A percentile compares a stretch with the other conserved stretches of the same genome.
These are phyloP conservation scores for Candida gorgasii DNA, from an alignment of 805 yeast genomes.

Conservation along the genomic window DNA sequence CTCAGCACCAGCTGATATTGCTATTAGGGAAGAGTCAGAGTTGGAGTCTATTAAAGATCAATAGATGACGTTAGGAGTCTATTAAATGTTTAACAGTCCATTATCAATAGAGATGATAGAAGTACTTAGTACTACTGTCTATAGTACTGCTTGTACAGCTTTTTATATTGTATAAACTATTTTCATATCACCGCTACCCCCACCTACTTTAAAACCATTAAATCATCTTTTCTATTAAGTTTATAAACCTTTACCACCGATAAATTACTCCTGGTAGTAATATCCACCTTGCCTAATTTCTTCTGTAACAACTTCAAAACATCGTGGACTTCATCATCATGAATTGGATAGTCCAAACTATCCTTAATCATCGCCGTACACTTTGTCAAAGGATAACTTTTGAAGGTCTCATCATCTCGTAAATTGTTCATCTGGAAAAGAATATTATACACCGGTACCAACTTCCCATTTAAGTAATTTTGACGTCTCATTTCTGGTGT, in stretches of 20 bases:
- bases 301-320: constrained; percentile 22
- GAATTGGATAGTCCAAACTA: constrained; percentile 32
- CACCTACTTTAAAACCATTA: constrained; percentile 20
- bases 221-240: constrained; percentile 30
- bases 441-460: constrained; percentile 33
- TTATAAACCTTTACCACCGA: constrained; percentile 27
- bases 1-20: constrained; percentile 89
- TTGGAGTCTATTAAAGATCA: too few relatives aligned
- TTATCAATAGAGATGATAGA: too few relatives aligned
- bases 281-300: constrained; percentile 20
- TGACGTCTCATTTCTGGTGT: constrained; percentile 25
- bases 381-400: constrained; percentile 26
- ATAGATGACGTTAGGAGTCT: too few relatives aligned
- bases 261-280: constrained; percentile 24
- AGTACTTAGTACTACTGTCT: too few relatives aligned
- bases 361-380: constrained; percentile 31
- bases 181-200: too few relatives aligned
- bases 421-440: constrained; percentile 27
- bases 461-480: constrained; percentile 27
- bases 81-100: too few relatives aligned
- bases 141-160: too few relatives aligned
- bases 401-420: constrained; percentile 3
- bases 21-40: constrained; percentile 48
- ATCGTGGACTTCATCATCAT: constrained; percentile 31
- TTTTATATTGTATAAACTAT: too few relatives aligned